A percentile compares a stretch with the other conserved stretches of the same genome.
phyloP scores from a whole-genome alignment of 306 rosid species.

The Medicago ruthenica region DNA sequence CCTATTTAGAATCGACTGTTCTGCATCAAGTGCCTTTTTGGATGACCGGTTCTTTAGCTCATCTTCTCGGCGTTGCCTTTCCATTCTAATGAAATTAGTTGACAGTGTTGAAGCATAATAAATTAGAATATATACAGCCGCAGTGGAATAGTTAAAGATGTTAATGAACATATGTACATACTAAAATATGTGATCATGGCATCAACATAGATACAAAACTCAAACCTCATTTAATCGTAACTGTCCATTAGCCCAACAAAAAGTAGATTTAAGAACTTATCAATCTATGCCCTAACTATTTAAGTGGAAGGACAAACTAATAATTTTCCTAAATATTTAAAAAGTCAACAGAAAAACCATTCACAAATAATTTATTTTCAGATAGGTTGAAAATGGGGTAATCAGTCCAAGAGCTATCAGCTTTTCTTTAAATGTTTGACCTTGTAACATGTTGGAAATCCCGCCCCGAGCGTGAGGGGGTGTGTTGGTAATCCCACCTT shows the following conservation, averaged over 20 bases:
- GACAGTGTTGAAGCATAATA: slow-evolving; percentile 28
- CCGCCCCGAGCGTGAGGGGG: too few species aligned
- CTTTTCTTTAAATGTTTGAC: not conserved
- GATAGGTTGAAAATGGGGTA: slow-evolving; percentile 1
- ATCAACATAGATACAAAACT: slow-evolving; percentile 25
- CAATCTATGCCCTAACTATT: slow-evolving; percentile 18
- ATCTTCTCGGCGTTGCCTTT: slow-evolving; percentile 70
- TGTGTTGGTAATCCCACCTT: too few species aligned
- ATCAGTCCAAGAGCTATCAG: not conserved
- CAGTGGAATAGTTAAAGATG: not conserved
- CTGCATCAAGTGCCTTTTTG: slow-evolving; percentile 54
- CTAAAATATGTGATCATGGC: slow-evolving; percentile 4
- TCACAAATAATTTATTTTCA: slow-evolving; percentile 12
- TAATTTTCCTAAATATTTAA: not conserved
- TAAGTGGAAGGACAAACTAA: slow-evolving; percentile 15
- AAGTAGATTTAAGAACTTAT: not conserved
- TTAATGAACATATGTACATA: not conserved
- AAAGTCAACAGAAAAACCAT: slow-evolving; percentile 28
- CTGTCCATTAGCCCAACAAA: slow-evolving; percentile 19
- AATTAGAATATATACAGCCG: slow-evolving; percentile 30
- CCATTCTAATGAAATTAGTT: slow-evolving; percentile 56
- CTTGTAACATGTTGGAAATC: too few species aligned
- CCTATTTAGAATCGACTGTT: slow-evolving; percentile 60
- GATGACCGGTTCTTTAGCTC: slow-evolving; percentile 63
- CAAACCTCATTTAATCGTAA: slow-evolving; percentile 17